Percentiles rank a stretch among this genome's conserved stretches.
These are phyloP conservation scores for Pythium folliculosum DNA, from an alignment of 352 stramenopile species.

Conservation along the genomic window DNA sequence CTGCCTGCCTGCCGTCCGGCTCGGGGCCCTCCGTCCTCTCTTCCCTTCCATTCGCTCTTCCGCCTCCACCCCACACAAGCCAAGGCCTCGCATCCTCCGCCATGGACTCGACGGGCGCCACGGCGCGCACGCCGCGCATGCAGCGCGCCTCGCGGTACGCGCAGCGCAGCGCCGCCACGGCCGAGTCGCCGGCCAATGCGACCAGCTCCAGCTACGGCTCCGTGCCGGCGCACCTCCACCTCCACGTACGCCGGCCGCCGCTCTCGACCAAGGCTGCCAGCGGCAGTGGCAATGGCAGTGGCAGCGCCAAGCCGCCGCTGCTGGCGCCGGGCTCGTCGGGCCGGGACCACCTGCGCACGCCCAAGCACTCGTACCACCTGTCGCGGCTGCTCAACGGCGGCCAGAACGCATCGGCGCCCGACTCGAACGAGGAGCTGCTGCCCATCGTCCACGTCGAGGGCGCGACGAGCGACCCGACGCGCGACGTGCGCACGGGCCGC, in stretches of 20 bases:
- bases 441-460: constrained; percentile 28
- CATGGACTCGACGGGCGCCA: constrained; percentile 86
- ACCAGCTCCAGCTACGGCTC: constrained; percentile 33
- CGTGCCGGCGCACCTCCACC: constrained; percentile 19
- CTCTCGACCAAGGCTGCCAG: constrained; percentile 8
- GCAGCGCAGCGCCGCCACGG: constrained; percentile 19
- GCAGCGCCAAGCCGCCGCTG: background rate
- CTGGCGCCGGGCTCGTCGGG: background rate
- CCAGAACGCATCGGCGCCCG: background rate
- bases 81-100: background rate
- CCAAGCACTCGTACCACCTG: constrained; percentile 31
- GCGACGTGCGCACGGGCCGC: constrained; percentile 12
- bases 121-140: constrained; percentile 62
- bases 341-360: constrained; percentile 22
- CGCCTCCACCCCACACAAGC: background rate
- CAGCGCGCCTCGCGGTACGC: constrained; percentile 17
- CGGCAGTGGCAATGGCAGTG: background rate
- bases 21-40: background rate
- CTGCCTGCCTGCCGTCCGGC: background rate
- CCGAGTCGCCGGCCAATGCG: constrained; percentile 39
- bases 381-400: constrained; percentile 11
- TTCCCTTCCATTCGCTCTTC: constrained; percentile 10
- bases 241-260: constrained; percentile 21
- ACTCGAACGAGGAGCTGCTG: constrained; percentile 21
- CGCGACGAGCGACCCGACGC: background rate